A percentile compares a stretch with the other conserved stretches of the same genome.
Conservation (phyloP, 108 stramenopile genomes). For the Hondaea fermentalgiana region DNA sequence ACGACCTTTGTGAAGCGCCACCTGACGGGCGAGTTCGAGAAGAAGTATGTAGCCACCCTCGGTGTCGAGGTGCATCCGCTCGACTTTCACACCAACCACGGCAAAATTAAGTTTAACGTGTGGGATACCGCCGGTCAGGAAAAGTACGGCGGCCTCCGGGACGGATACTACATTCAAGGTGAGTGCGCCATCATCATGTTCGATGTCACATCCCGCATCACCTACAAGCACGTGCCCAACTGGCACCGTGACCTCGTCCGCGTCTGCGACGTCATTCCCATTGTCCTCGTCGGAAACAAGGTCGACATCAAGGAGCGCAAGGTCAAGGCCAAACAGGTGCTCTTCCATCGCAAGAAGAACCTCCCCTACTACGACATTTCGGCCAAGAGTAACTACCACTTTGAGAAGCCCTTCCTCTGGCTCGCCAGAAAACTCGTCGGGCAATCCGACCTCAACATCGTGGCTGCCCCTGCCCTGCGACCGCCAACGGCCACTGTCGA, state of each 20-base stretch:
- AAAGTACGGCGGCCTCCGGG: slow-evolving; percentile 94
- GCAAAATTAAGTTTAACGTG: slow-evolving; percentile 97
- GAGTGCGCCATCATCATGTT: slow-evolving; percentile 99
- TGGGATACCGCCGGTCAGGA: slow-evolving; percentile 99
- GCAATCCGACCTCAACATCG: slow-evolving; percentile 38
- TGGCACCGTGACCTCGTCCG: slow-evolving; percentile 98
- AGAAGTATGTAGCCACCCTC: slow-evolving; percentile 93
- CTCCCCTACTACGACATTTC: slow-evolving; percentile 99
- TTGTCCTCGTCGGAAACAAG: slow-evolving; percentile 97
- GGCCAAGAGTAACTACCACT: slow-evolving; percentile 99
- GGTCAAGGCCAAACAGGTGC: slow-evolving; percentile 99
- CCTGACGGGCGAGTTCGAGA: slow-evolving; percentile 98
- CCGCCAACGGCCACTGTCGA: slow-evolving; percentile 57
- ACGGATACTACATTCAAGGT: slow-evolving; percentile 90
- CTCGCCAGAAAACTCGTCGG: slow-evolving; percentile 93
- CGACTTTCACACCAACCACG: slow-evolving; percentile 94
- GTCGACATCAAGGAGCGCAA: slow-evolving; percentile 99
- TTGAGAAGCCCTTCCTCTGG: slow-evolving; percentile 99
- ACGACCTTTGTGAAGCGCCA: slow-evolving; percentile 99
- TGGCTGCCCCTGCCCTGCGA: slow-evolving; percentile 1
- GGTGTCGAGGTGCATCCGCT: slow-evolving; percentile 93
- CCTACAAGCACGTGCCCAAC: slow-evolving; percentile 99
- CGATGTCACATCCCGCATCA: slow-evolving; percentile 90
- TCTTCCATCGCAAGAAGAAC: slow-evolving; percentile 99
- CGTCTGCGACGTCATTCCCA: slow-evolving; percentile 98